Evolutionary conservation across 2,329 filamentous ascomycete genomes (phyloP), one percentile per base, ranked within the genome.

Genomic region (Leptographium procerum): DNA sequence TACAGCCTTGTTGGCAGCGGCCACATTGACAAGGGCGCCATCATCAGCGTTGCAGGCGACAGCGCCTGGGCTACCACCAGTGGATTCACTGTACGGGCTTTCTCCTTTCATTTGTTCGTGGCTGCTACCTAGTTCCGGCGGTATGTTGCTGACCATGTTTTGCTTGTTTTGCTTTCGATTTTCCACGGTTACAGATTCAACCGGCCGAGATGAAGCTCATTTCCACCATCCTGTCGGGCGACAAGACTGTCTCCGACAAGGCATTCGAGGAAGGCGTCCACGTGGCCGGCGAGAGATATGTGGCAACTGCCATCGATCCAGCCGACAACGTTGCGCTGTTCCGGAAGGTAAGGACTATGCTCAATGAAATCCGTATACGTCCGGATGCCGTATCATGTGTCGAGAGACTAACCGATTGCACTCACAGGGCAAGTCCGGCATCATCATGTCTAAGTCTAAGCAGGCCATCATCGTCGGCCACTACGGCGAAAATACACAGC

Each of bases 391-490:
- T 28, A 50, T 29, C 11, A 16, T 31, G 24, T n/a, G 1, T 31
- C 47, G 13, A 50, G 22, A 9, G 31, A 13, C 51, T 51, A 24
- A 58, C 52, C 22, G 13, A 28, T 43, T 2, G 16, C n/a, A 7
- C 26, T 14, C 10, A 22, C n/a, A 82, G 79, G 90, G 88, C 66
- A 89, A 86, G 71, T 83, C 86, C 70, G 94, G 94, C 64, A 75
- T 96, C 68, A 79, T 87, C 69, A 83, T 94, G 67, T 85, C 86
- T 74, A 95, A 95, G 80, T 95, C 92, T 68, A 86, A 81, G 69
- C 87, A 95, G 75, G 89, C 91, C 66, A 85, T 97, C 71, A 83
- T 99, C 70, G 76, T 99, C 71, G 88, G 84, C 66, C 90, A 96
- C 78, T 90, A 97, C 80, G 80, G 79, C 65, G 89, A 95, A 72